Conservation (phyloP, 345 rosid species). For the Arabidopsis thaliana region TAIR10.1 NC_003071.7:9011501-9012000, state of each 20-base stretch:
- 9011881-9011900: slow-evolving; percentile 39
- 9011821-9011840: slow-evolving; percentile 9
- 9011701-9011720: slow-evolving; percentile 19
- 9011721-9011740: slow-evolving; percentile 46
- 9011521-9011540: neutral
- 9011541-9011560: neutral
- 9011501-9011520: slow-evolving; percentile 3
- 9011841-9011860: slow-evolving; percentile 18
- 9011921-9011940: slow-evolving; percentile 54
- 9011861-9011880: slow-evolving; percentile 59
- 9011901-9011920: slow-evolving; percentile 47
- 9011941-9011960: slow-evolving; percentile 36
- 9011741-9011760: slow-evolving; percentile 53
- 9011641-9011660: slow-evolving; percentile 45
- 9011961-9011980: slow-evolving; percentile 14
- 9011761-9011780: slow-evolving; percentile 45
- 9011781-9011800: slow-evolving; percentile 57
- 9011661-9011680: slow-evolving; percentile 75
- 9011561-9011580: no score
- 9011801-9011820: slow-evolving; percentile 25
- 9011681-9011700: slow-evolving; percentile 70
- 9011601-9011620: neutral
- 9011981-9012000: slow-evolving; percentile 2
- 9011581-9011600: neutral
- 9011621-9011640: slow-evolving; percentile 3